phyloP scores from a whole-genome alignment of 148 eudicot species.

The Fagopyrum esculentum region DNA sequence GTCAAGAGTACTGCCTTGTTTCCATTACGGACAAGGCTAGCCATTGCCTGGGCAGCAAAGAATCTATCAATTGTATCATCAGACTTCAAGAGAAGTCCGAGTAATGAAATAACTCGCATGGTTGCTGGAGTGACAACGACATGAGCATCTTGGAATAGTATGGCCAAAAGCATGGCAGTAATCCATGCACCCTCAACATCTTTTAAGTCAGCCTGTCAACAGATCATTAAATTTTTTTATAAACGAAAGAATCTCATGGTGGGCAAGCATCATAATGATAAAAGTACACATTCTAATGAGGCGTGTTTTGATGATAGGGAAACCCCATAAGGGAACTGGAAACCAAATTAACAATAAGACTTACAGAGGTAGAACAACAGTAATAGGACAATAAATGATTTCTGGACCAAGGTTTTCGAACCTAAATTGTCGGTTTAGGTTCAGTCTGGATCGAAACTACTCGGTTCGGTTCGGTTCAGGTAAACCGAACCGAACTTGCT shows the following conservation, averaged over 20 bases:
- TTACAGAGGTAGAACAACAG: neutral
- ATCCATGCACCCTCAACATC: conserved; percentile 79
- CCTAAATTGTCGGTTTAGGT: too few relatives aligned
- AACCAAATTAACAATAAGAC: neutral
- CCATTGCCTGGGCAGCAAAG: conserved; percentile 82
- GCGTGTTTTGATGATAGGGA: neutral
- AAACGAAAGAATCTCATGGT: neutral
- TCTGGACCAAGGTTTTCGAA: neutral
- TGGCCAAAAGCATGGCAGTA: conserved; percentile 57
- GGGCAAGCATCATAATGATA: conserved; percentile 4
- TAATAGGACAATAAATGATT: neutral
- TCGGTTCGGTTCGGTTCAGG: too few relatives aligned
- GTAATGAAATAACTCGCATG: conserved; percentile 49
- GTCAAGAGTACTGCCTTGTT: conserved; percentile 50
- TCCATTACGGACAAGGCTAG: conserved; percentile 59
- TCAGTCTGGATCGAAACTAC: too few relatives aligned
- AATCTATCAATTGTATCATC: conserved; percentile 58
- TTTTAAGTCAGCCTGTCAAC: conserved; percentile 55
- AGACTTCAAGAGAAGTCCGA: conserved; percentile 54
- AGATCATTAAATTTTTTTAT: neutral
- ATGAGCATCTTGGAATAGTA: conserved; percentile 60
- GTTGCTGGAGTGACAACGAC: conserved; percentile 46
- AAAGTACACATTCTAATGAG: neutral
- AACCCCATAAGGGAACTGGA: neutral
- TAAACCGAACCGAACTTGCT: too few relatives aligned